Evolutionary conservation across 2,329 filamentous ascomycete genomes (phyloP), one percentile per base, ranked within the genome.

Genomic region (Calonectria fujianensis): DNA sequence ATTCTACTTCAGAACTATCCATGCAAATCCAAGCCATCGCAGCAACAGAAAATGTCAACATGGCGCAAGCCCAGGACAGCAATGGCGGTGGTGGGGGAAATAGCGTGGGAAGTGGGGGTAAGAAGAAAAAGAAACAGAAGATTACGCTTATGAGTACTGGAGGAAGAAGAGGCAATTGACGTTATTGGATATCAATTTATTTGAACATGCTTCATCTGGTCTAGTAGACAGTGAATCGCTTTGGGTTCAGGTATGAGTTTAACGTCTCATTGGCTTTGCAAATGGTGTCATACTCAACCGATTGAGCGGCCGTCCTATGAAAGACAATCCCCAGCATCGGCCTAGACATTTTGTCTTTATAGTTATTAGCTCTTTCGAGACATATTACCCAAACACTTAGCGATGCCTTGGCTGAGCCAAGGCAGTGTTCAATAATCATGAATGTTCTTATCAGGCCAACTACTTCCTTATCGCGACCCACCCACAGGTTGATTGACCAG

Each of bases 121-220:
- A 86, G 84, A 93, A 93, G 86, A 93, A 93, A 85, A 93, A 94
- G 86, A 92, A 92, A 79, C 92, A 93, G 84, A 94, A 94, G 86
- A 94, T 94, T 75, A 94, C 92, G 18, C 83, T 94, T 76, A 94
- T 94, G 92, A 94, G 91, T 78, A 94, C 93, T 1, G 90, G 90
- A 59, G 88, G 90, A n/a, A 86, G 88, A 54, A 85, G 89, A 77
- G 89, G 88, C 31, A 83, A 85, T 32, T 88, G 64, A 79, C 10
- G 41, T 65, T 63, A 50, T 68, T 51, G 45, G 41, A 52, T 59
- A 63, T 65, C n/a, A 45, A 37, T 57, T 29, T 66, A 14, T 24
- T 24, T 24, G 14, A 35, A 59, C 39, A 45, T 35, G 29, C 11
- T 3, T 29, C 48, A 41, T 48, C 29, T 45, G 14, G 27, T 61